Evolutionary conservation across 176 grass and related monocot genomes (phyloP).

Genomic region (Rhynchospora breviuscula): DNA sequence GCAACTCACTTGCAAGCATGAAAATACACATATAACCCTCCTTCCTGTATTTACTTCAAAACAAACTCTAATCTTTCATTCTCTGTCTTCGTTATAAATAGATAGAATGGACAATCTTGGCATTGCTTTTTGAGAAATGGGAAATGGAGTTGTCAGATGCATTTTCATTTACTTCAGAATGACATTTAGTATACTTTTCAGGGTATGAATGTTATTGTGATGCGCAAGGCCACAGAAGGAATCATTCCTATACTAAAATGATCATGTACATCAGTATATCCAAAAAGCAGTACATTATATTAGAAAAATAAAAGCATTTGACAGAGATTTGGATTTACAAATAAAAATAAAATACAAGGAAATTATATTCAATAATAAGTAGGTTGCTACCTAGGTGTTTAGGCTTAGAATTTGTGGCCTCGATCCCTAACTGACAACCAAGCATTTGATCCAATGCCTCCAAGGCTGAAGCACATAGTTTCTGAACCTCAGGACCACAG

Average conservation of each 20-base stretch:
- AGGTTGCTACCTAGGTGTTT: conserved; percentile 34
- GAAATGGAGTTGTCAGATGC: too few species aligned
- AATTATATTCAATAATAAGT: neutral
- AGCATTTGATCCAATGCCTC: conserved; percentile 57
- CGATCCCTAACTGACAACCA: conserved; percentile 23
- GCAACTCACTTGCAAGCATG: neutral
- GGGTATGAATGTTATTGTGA: neutral
- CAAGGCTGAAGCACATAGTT: conserved; percentile 61
- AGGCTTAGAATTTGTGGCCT: conserved; percentile 20
- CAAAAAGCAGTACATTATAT: neutral
- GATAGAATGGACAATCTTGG: neutral
- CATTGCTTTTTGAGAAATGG: neutral
- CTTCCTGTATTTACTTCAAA: neutral
- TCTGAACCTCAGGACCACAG: conserved; percentile 71
- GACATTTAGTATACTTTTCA: neutral
- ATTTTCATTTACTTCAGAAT: neutral
- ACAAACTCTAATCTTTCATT: neutral
- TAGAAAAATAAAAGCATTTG: neutral
- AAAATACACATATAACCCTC: neutral
- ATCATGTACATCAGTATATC: neutral
- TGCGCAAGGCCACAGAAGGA: neutral
- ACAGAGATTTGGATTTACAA: neutral
- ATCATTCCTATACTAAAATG: too few species aligned
- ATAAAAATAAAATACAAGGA: neutral
- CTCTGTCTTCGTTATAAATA: neutral